These are phyloP conservation scores for Pseudocercospora macadamiae DNA, from an alignment of 2,329 filamentous ascomycete species.

Conservation along the genomic window DNA sequence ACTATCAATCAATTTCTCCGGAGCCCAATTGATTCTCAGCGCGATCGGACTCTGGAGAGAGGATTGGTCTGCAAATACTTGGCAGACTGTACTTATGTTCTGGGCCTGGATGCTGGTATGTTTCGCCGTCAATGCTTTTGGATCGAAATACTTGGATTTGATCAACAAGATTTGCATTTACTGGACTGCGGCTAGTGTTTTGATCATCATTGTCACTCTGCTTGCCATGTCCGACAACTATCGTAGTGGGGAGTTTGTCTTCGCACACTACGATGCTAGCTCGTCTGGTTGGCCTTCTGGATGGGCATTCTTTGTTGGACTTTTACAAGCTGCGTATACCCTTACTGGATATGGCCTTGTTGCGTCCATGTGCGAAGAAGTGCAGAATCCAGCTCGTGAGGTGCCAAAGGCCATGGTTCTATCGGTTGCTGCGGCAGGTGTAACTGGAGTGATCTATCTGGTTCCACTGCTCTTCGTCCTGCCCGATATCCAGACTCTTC, in stretches of 20 bases:
- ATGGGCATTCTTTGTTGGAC: constrained; percentile 73
- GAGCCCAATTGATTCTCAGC: constrained; percentile 68
- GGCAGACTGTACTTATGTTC: constrained; percentile 72
- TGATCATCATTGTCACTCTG: constrained; percentile 70
- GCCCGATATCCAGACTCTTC: constrained; percentile 66
- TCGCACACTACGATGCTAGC: constrained; percentile 68
- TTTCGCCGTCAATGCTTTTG: constrained; percentile 67
- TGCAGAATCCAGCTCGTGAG: constrained; percentile 68
- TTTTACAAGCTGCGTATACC: constrained; percentile 67
- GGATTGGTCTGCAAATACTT: constrained; percentile 66
- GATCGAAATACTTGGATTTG: constrained; percentile 63
- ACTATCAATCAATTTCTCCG: constrained; percentile 68
- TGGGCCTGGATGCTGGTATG: constrained; percentile 71
- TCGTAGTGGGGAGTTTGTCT: constrained; percentile 66
- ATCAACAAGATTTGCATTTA: constrained; percentile 75
- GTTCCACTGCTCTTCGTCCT: constrained; percentile 77
- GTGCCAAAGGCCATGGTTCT: constrained; percentile 73
- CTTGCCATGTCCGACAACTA: constrained; percentile 62
- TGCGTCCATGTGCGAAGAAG: constrained; percentile 72
- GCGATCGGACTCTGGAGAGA: constrained; percentile 73
- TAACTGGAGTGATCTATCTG: constrained; percentile 69
- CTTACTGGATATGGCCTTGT: constrained; percentile 72
- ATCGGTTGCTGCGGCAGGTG: constrained; percentile 66
- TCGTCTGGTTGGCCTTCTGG: constrained; percentile 67
- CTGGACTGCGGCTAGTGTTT: constrained; percentile 67